These are phyloP conservation scores for Paecilomyces fulvus DNA, from an alignment of 2,329 filamentous ascomycete species.

Conservation along the genomic window DNA sequence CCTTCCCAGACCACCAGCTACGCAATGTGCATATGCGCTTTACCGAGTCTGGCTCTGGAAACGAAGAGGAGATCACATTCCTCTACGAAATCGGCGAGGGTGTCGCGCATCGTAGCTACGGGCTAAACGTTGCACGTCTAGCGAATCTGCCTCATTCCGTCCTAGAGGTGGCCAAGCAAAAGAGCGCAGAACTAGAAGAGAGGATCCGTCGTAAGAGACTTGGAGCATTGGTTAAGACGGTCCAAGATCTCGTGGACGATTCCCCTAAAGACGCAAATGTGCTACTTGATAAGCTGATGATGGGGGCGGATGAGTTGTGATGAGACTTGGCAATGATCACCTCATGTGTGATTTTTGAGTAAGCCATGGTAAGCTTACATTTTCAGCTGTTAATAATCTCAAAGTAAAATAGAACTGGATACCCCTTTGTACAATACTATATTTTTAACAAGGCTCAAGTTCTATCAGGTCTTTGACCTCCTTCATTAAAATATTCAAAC, in stretches of 20 bases:
- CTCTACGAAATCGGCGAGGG: conserved; percentile 87
- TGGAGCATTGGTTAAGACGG: conserved; percentile 21
- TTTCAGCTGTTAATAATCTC: not conserved
- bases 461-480: too few species aligned
- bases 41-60: conserved; percentile 45
- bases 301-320: conserved; percentile 24
- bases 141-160: conserved; percentile 71
- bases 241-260: conserved; percentile 20
- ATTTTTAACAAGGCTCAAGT: not conserved
- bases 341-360: not conserved
- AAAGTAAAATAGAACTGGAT: not conserved
- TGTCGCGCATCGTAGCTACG: conserved; percentile 88
- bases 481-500: too few species aligned
- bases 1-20: conserved; percentile 56
- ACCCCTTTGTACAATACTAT: not conserved
- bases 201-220: conserved; percentile 58
- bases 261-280: conserved; percentile 9
- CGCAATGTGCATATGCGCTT: conserved; percentile 95
- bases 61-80: conserved; percentile 78
- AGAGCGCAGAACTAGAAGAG: conserved; percentile 73
- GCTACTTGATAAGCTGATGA: conserved; percentile 23
- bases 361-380: not conserved
- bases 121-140: conserved; percentile 81
- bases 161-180: conserved; percentile 68
- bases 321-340: not conserved